phyloP scores from a whole-genome alignment of 73 alveolate species.

The Paramecium primaurelia region DNA sequence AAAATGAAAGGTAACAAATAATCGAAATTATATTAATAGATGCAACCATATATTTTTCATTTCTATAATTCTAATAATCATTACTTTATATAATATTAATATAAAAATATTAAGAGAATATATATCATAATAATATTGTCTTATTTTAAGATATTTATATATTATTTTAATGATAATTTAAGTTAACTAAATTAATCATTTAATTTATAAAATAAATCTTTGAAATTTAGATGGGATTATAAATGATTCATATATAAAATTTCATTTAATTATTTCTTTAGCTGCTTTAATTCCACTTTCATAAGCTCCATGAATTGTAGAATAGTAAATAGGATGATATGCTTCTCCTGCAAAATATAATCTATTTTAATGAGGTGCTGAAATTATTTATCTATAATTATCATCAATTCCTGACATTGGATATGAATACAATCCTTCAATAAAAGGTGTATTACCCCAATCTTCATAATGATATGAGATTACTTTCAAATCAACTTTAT shows the following conservation, averaged over 20 bases:
- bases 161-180: too few relatives aligned
- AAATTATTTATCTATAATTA: conserved; percentile 12
- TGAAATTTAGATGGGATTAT: background rate
- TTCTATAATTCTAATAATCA: too few relatives aligned
- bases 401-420: background rate
- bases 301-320: conserved; percentile 15
- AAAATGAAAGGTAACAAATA: too few relatives aligned
- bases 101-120: too few relatives aligned
- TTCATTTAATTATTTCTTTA: background rate
- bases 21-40: too few relatives aligned
- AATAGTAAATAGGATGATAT: background rate
- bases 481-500: background rate
- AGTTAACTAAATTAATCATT: too few relatives aligned
- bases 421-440: conserved; percentile 32
- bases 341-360: conserved; percentile 48
- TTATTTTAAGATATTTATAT: too few relatives aligned
- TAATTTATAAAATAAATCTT: too few relatives aligned
- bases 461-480: background rate
- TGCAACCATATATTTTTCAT: too few relatives aligned
- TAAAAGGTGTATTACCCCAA: conserved; percentile 37
- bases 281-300: conserved; percentile 17
- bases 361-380: background rate
- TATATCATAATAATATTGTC: too few relatives aligned
- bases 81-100: too few relatives aligned
- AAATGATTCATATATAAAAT: background rate